Percentiles rank a stretch among this genome's conserved stretches.
These are phyloP conservation scores for Trichoderma arundinaceum DNA, from an alignment of 2,329 filamentous ascomycete genomes.

Conservation along the genomic window DNA sequence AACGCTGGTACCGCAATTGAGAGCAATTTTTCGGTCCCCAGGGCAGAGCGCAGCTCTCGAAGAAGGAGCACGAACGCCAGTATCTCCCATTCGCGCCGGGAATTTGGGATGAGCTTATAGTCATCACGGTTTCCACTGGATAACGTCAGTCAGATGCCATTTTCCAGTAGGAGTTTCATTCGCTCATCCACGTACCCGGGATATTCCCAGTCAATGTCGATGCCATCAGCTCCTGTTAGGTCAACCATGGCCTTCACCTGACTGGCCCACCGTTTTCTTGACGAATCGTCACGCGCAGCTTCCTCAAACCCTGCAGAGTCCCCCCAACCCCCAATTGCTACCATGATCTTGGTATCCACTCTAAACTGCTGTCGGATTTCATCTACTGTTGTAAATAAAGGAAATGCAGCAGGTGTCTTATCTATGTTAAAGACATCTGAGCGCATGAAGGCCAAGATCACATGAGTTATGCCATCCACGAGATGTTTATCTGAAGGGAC, in stretches of 20 bases:
- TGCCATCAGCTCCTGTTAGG: constrained; percentile 67
- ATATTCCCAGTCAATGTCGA: constrained; percentile 70
- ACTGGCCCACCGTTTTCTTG: constrained; percentile 63
- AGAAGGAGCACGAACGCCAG: constrained; percentile 67
- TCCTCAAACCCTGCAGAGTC: constrained; percentile 67
- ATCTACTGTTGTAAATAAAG: constrained; percentile 59
- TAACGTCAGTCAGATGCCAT: background rate
- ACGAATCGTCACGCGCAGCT: constrained; percentile 58
- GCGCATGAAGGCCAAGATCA: constrained; percentile 63
- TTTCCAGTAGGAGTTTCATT: background rate
- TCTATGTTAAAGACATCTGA: constrained; percentile 58
- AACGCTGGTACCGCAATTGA: constrained; percentile 73
- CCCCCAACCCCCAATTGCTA: constrained; percentile 79
- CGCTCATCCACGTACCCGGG: constrained; percentile 48
- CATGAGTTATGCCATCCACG: constrained; percentile 58
- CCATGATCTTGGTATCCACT: constrained; percentile 64
- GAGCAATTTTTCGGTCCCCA: constrained; percentile 63
- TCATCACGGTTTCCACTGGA: constrained; percentile 69
- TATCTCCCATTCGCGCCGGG: constrained; percentile 65
- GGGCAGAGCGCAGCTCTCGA: constrained; percentile 59
- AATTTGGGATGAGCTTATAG: constrained; percentile 69
- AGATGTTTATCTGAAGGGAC: constrained; percentile 46
- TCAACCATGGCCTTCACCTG: constrained; percentile 69
- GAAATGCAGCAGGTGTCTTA: constrained; percentile 47
- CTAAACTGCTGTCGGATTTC: constrained; percentile 56